Conservation (phyloP, 805 yeast genomes). For the Saccharomycopsis javanensis region DNA sequence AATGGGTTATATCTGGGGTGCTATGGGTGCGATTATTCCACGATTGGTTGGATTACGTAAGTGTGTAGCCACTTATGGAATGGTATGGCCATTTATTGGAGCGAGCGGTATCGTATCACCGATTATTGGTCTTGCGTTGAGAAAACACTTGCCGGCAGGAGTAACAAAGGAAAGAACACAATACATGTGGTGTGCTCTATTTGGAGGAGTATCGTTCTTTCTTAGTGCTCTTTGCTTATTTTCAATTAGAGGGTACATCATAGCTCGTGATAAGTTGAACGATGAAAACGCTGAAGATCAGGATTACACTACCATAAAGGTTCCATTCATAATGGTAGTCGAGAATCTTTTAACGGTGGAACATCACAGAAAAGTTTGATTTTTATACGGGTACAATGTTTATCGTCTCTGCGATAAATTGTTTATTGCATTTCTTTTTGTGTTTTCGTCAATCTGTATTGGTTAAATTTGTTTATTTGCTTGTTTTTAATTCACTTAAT, state of each 20-base stretch:
- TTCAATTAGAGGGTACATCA: constrained; percentile 44
- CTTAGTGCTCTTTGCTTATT: constrained; percentile 35
- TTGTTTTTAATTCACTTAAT: too few relatives aligned
- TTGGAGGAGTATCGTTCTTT: constrained; percentile 47
- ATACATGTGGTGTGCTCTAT: constrained; percentile 45
- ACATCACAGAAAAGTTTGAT: neutral
- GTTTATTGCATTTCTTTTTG: too few relatives aligned
- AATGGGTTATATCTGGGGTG: constrained; percentile 56
- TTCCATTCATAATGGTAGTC: neutral
- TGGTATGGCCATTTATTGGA: constrained; percentile 47
- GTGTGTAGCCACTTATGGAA: constrained; percentile 38
- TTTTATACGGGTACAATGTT: too few relatives aligned
- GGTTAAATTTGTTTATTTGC: too few relatives aligned
- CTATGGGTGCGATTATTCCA: constrained; percentile 41
- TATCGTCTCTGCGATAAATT: too few relatives aligned
- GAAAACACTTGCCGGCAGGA: constrained; percentile 20
- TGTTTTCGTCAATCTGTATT: too few relatives aligned
- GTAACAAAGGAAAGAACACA: constrained; percentile 21
- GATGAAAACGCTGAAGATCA: constrained; percentile 22
- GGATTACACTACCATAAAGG: constrained; percentile 22
- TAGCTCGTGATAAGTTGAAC: constrained; percentile 36
- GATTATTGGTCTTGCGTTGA: constrained; percentile 46
- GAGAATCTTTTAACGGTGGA: neutral
- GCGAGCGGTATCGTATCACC: constrained; percentile 47
- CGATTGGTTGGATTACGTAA: constrained; percentile 45